Evolutionary conservation across 768 basidiomycete genomes (phyloP).

Genomic region (Tricholoma sp.): DNA sequence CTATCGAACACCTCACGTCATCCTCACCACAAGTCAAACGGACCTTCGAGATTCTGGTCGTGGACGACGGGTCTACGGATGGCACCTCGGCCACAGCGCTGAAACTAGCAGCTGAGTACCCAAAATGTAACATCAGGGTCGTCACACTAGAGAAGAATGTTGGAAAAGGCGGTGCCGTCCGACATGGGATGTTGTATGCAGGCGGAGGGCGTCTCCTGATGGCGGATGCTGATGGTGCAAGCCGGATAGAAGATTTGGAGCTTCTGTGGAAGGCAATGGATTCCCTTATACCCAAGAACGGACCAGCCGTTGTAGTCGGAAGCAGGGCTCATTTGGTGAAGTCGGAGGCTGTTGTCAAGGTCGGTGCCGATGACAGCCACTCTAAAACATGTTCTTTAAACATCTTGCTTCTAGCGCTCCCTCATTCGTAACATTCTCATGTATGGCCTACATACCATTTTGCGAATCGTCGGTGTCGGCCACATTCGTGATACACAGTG

Average conservation of each 20-base stretch:
- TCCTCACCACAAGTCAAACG: constrained; percentile 32
- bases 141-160: constrained; percentile 75
- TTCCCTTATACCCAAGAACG: constrained; percentile 40
- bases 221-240: constrained; percentile 95
- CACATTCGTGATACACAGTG: constrained; percentile 95
- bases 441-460: constrained; percentile 88
- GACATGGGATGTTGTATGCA: constrained; percentile 84
- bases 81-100: constrained; percentile 65
- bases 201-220: constrained; percentile 78
- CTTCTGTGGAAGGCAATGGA: constrained; percentile 77
- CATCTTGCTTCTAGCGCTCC: constrained; percentile 59
- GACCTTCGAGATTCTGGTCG: constrained; percentile 76
- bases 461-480: constrained; percentile 84
- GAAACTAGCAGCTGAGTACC: constrained; percentile 51
- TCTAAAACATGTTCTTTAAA: constrained; percentile 3
- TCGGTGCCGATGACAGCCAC: constrained; percentile 22
- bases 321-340: constrained; percentile 90
- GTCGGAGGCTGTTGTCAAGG: constrained; percentile 92
- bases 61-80: constrained; percentile 89
- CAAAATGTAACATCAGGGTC: constrained; percentile 64
- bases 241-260: constrained; percentile 80
- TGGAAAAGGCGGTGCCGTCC: constrained; percentile 91
- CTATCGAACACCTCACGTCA: constrained; percentile 59
- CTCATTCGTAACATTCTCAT: constrained; percentile 86
- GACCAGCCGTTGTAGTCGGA: constrained; percentile 70